Base-by-base conservation (phyloP, 805 yeast genomes). In the Candida dajiaensis region DNA sequence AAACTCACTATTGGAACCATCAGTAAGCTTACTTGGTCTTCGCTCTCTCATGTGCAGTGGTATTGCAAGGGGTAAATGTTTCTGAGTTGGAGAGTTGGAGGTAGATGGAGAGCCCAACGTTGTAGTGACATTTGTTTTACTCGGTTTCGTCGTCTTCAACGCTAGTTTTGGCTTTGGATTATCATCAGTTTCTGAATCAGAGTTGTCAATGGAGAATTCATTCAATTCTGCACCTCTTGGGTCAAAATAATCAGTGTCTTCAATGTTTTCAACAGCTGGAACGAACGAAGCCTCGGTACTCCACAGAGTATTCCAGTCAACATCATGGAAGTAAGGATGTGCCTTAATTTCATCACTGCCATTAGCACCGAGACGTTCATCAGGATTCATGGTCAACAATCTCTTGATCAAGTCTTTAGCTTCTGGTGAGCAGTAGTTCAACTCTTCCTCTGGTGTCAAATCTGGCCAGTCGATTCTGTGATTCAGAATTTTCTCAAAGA, bases 181-280 rank as follows among this genome's bases (percentile, higher is more conserved):
- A 15, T 25, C 33, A 4, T 59, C 67, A 18, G 55, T 64, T 10
- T 58, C 65, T 6, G 61, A 59, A 23, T 52, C 57, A 4, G 65
- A 65, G 8, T 61, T 69, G 12, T 67, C 68, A 37, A 66, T 58
- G 0, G 85, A 82, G 47, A 86, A 84, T 45, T 76, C 78, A 6
- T 77, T 72, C 58, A 86, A 66, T 11, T 75, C 80, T 0, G 97
- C 98, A 4, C 99, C 99, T 57, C 99, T 77, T 5, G 75, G 55
- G 57, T 94, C 99, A 65, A 92, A 94, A 60, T 94, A 92, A 44
- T 89, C 95, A 0, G 97, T 90, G 41, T 82, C 81, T 57, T 86
- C 95, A 0, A 97, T 96, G 55, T 88, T 76, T 7, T 81, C 87
- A 9, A 78, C 68, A 12, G 69, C 68, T 0, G 99, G 99, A 8